A percentile compares a stretch with the other conserved stretches of the same genome.
phyloP scores from a whole-genome alignment of 257 asterid genomes.

The Nyctanthes arbortristis region DNA sequence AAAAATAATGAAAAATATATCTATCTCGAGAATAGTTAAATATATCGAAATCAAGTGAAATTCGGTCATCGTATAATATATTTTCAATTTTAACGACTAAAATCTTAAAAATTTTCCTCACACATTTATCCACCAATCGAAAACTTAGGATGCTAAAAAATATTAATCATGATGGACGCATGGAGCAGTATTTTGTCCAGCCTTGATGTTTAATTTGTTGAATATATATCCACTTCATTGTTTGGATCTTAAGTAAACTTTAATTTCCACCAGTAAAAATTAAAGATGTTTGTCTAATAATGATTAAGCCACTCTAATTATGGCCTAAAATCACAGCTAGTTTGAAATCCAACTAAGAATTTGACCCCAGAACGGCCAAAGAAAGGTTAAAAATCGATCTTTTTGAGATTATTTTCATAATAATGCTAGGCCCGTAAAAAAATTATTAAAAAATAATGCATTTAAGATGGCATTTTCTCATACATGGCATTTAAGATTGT shows the following conservation, averaged over 20 bases:
- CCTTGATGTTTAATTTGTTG: background rate
- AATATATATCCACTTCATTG: background rate
- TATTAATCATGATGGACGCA: background rate
- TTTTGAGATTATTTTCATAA: background rate
- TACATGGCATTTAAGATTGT: too few relatives aligned
- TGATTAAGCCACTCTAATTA: background rate
- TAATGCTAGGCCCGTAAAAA: too few relatives aligned
- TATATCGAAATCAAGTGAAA: too few relatives aligned
- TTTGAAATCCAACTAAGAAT: background rate
- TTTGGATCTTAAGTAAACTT: conserved; percentile 1
- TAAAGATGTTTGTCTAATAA: background rate
- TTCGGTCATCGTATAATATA: too few relatives aligned
- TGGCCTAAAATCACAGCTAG: background rate
- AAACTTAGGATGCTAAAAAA: background rate
- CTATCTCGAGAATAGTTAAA: too few relatives aligned
- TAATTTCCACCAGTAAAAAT: background rate
- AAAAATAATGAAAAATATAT: too few relatives aligned
- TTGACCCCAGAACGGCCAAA: background rate
- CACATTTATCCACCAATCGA: background rate
- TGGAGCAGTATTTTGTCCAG: background rate
- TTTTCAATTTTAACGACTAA: too few relatives aligned
- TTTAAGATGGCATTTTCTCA: too few relatives aligned
- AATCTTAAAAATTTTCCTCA: too few relatives aligned
- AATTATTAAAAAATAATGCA: background rate
- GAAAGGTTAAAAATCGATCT: background rate